Evolutionary conservation across 805 yeast species (phyloP).

Genomic region (Lachancea sp.): DNA sequence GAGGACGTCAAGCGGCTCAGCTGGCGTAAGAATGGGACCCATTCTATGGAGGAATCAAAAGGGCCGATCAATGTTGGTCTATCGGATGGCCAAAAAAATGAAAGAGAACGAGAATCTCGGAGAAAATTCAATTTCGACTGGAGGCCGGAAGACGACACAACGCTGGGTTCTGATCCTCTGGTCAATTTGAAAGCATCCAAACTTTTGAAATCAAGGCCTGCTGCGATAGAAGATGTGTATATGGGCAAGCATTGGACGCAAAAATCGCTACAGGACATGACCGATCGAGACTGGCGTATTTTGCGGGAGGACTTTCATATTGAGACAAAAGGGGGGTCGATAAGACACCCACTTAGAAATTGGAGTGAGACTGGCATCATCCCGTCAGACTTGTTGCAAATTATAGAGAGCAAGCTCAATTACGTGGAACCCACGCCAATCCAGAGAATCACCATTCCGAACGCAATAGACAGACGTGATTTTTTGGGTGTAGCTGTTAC

Average conservation of each 20-base stretch:
- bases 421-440: conserved; percentile 79
- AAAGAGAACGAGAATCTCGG: conserved; percentile 2
- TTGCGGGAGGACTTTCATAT: conserved; percentile 73
- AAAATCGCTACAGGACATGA: conserved; percentile 61
- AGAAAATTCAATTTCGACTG: conserved; percentile 60
- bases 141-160: conserved; percentile 64
- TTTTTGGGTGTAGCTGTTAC: conserved; percentile 91
- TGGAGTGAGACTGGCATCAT: conserved; percentile 62
- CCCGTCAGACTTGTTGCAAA: conserved; percentile 37
- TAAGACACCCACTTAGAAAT: conserved; percentile 53
- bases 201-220: conserved; percentile 16
- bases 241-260: conserved; percentile 53
- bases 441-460: conserved; percentile 82
- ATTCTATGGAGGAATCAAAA: neutral
- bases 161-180: conserved; percentile 37
- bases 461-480: conserved; percentile 52
- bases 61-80: neutral
- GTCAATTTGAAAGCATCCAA: conserved; percentile 25
- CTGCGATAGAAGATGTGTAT: conserved; percentile 14
- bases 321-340: conserved; percentile 39
- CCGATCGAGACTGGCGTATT: conserved; percentile 82
- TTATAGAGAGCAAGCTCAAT: conserved; percentile 35
- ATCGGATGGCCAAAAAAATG: neutral
- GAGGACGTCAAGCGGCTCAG: conserved; percentile 1
- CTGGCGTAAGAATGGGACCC: neutral